Percentiles rank a stretch among this genome's conserved stretches.
Evolutionary conservation across 305 asterid genomes (phyloP).

Genomic region (Fraxinus platypoda): DNA sequence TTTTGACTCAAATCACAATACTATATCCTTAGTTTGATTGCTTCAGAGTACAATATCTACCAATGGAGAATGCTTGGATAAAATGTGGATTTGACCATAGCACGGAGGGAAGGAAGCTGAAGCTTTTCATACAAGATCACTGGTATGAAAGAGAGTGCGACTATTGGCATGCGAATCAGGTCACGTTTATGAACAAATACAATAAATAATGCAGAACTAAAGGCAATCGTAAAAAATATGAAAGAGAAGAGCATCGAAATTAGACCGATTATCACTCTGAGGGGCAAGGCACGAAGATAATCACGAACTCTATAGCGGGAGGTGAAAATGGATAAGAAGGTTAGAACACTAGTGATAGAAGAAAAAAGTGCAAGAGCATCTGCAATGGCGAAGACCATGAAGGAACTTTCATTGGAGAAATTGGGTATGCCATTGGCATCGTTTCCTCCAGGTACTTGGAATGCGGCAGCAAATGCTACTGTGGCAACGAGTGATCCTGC

Average conservation of each 20-base stretch:
- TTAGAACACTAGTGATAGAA: slow-evolving; percentile 21
- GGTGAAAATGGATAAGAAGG: not conserved
- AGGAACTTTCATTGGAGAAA: slow-evolving; percentile 2
- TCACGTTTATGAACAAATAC: not conserved
- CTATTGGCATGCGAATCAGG: not conserved
- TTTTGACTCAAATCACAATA: too few relatives aligned
- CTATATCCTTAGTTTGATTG: not conserved
- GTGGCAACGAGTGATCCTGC: slow-evolving; percentile 38
- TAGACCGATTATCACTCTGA: slow-evolving; percentile 14
- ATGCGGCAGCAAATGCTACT: slow-evolving; percentile 37
- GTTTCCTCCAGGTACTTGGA: slow-evolving; percentile 37
- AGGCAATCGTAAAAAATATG: slow-evolving; percentile 22
- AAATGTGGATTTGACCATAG: not conserved
- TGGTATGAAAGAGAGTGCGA: not conserved
- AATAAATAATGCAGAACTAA: slow-evolving; percentile 9
- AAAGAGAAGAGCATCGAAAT: slow-evolving; percentile 23
- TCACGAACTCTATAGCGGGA: not conserved
- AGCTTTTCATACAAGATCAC: slow-evolving; percentile 4
- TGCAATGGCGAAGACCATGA: slow-evolving; percentile 19
- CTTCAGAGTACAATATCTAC: not conserved
- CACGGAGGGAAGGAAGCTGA: not conserved
- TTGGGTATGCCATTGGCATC: slow-evolving; percentile 14
- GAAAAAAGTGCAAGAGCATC: slow-evolving; percentile 21
- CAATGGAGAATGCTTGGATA: not conserved
- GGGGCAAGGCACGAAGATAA: not conserved